These are phyloP conservation scores for Vanrija pseudolonga DNA, from an alignment of 1,284 basidiomycete species.

Conservation along the genomic window DNA sequence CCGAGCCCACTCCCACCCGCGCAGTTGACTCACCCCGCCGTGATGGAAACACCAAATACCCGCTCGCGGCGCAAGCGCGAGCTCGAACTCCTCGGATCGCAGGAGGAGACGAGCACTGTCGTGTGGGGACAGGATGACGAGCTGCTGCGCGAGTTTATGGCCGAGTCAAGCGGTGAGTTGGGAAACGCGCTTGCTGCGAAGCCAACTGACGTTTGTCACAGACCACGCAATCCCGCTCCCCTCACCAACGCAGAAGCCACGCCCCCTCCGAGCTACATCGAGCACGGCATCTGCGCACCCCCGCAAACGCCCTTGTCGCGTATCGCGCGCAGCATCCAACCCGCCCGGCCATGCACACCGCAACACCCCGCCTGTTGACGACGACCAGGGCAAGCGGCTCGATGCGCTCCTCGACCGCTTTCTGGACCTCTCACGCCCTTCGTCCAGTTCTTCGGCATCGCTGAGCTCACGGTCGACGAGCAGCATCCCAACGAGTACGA, in stretches of 20 bases:
- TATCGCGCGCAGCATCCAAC: not conserved
- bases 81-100: not conserved
- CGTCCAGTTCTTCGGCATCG: not conserved
- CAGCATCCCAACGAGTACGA: not conserved
- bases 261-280: not conserved
- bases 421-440: conserved; percentile 2
- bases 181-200: too few relatives aligned
- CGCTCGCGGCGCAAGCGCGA: conserved; percentile 11
- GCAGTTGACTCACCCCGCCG: too few relatives aligned
- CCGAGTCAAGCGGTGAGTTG: not conserved
- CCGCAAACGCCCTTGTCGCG: not conserved
- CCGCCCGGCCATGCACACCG: not conserved
- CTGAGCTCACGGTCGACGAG: not conserved
- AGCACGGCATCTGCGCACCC: not conserved
- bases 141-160: conserved; percentile 4
- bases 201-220: not conserved
- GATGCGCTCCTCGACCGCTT: conserved; percentile 15
- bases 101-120: conserved; percentile 6
- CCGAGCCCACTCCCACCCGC: too few relatives aligned
- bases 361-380: not conserved
- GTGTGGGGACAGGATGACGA: conserved; percentile 13
- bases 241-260: conserved; percentile 11
- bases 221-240: conserved; percentile 6
- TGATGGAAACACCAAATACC: conserved; percentile 14
- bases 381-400: not conserved